Conservation (phyloP, 2,329 filamentous ascomycete species). For the Trichoderma aggressivum region DNA sequence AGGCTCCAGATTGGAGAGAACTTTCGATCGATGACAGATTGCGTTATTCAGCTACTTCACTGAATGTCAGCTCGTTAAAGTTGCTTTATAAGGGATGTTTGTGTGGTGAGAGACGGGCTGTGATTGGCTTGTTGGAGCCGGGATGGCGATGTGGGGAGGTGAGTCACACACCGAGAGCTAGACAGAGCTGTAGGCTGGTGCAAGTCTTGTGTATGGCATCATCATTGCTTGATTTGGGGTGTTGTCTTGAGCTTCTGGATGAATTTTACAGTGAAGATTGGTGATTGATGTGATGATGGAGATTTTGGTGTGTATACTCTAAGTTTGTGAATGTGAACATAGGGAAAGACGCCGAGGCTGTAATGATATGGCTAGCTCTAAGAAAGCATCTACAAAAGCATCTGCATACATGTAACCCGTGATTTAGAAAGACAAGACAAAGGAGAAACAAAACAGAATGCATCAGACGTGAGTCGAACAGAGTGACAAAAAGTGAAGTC, state of each 20-base stretch:
- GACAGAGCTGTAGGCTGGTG: background rate
- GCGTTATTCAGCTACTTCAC: background rate
- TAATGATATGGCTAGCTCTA: background rate
- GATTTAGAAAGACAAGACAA: background rate
- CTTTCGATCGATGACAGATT: background rate
- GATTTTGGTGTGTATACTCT: background rate
- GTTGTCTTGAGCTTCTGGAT: background rate
- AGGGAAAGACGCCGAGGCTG: background rate
- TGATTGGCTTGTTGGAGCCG: background rate
- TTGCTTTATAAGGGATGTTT: background rate
- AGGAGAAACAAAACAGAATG: background rate
- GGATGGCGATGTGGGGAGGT: background rate
- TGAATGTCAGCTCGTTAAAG: background rate
- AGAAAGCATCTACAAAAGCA: background rate
- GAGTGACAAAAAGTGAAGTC: background rate
- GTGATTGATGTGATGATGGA: rapidly evolving
- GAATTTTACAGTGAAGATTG: background rate
- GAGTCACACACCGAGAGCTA: background rate
- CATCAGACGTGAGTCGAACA: background rate
- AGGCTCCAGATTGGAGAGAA: background rate
- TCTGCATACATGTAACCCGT: background rate
- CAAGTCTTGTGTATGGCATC: background rate
- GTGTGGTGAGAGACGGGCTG: background rate
- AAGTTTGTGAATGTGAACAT: background rate
- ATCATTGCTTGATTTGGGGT: background rate